phyloP scores from a whole-genome alignment of 2,329 filamentous ascomycete genomes.

The Botrytis pseudocinerea region DNA sequence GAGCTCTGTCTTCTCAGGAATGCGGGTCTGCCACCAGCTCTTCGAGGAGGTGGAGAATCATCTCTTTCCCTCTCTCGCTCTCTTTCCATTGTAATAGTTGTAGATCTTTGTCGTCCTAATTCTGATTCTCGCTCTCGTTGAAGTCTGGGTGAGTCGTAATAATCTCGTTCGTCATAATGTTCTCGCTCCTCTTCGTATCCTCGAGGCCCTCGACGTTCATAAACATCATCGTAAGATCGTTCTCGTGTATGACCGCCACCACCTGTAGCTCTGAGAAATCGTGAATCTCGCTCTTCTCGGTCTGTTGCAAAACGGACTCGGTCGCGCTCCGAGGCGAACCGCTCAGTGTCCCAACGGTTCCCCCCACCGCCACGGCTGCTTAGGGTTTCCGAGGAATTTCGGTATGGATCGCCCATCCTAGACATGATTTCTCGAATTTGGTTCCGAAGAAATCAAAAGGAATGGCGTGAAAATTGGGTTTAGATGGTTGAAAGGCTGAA shows the following conservation, averaged over 20 bases:
- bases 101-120: conserved; percentile 42
- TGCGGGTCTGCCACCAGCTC: conserved; percentile 57
- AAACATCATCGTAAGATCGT: conserved; percentile 51
- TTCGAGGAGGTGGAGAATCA: conserved; percentile 34
- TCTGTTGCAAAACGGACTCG: conserved; percentile 44
- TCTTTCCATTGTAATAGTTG: conserved; percentile 39
- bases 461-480: background rate
- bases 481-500: background rate
- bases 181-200: conserved; percentile 40
- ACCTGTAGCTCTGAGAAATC: conserved; percentile 46
- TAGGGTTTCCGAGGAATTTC: conserved; percentile 40
- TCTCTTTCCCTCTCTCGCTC: conserved; percentile 31
- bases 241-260: conserved; percentile 47
- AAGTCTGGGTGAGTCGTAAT: conserved; percentile 45
- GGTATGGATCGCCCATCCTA: conserved; percentile 39
- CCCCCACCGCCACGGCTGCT: conserved; percentile 36
- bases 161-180: conserved; percentile 45
- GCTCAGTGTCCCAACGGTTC: conserved; percentile 57
- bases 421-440: conserved; percentile 28
- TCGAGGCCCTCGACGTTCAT: conserved; percentile 47
- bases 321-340: conserved; percentile 50
- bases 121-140: conserved; percentile 41
- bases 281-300: conserved; percentile 52
- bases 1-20: conserved; percentile 82
- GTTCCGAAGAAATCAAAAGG: background rate